Base-by-base conservation (phyloP, 495 filamentous ascomycete genomes). In the Corynascus novoguineensis region DNA sequence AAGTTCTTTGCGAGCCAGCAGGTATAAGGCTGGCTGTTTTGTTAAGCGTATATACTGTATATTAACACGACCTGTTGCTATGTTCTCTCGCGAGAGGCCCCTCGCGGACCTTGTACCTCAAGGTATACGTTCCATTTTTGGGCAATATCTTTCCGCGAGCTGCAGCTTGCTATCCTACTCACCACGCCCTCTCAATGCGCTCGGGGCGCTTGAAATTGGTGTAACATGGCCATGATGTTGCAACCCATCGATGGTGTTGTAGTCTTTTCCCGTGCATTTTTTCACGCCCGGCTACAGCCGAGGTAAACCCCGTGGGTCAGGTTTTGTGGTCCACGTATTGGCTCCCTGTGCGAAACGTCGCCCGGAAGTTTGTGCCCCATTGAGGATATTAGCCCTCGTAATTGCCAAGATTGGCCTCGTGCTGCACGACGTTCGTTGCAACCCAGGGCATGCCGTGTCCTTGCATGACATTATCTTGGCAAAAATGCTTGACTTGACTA, bases 1-100 rank as follows among this genome's bases (percentile, higher is more conserved):
- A 88, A 88, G 73, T 95, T 96, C 74, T 95, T 96, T 70, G 83
- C 82, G n/a, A 79, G 79, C 3, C 74, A 78, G 62, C 61, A 72
- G 49, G 14, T 63, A 5, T 53, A 38, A 22, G 24, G 22, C 31
- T 51, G 11, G 22, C 6, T 25, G 4, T 38, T 10, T 14, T 21
- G 31, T 15, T 17, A 24, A 10, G 47, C 4, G 21, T 25, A 5
- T 22, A 27, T 37, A 50, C 35, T 50, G 48, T 50, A 37, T 5
- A 37, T 24, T 50, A 50, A 37, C 12, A 6, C 32, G 29, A 12
- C 4, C n/a, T 29, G 37, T 17, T 21, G 37, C 17, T 41, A 7
- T 41, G 35, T 10, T n/a, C n/a, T n/a, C n/a, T n/a, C n/a, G n/a
- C n/a, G n/a, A n/a, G n/a, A n/a, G n/a, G n/a, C n/a, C n/a, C n/a